A percentile compares a stretch with the other conserved stretches of the same genome.
phyloP scores from a whole-genome alignment of 106 monocot genomes.

The Platanthera guangdongensis region DNA sequence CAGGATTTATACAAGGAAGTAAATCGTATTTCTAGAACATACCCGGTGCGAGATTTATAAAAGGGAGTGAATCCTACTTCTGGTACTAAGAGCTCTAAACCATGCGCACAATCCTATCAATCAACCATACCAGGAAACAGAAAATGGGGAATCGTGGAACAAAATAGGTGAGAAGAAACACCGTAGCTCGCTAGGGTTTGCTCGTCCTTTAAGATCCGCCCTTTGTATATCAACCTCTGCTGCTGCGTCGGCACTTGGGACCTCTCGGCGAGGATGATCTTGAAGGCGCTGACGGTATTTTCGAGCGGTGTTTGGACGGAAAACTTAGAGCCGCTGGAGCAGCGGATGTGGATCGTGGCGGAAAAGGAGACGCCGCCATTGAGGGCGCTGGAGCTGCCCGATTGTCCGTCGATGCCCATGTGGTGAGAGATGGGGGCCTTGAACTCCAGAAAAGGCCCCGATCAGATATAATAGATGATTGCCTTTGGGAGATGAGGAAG shows the following conservation, averaged over 20 bases:
- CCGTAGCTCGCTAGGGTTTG: conserved; percentile 81
- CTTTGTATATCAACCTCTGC: conserved; percentile 83
- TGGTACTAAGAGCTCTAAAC: neutral
- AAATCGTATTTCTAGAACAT: no score
- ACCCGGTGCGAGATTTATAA: neutral
- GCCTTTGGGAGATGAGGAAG: neutral
- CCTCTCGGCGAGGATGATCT: conserved; percentile 32
- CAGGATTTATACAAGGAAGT: no score
- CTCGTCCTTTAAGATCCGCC: conserved; percentile 88
- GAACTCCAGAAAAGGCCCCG: neutral
- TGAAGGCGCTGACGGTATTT: conserved; percentile 41
- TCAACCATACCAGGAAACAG: neutral
- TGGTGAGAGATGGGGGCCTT: conserved; percentile 13
- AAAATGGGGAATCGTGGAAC: neutral
- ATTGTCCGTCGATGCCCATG: conserved; percentile 1
- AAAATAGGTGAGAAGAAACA: conserved; percentile 1
- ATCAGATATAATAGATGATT: neutral
- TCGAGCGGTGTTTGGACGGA: conserved; percentile 44
- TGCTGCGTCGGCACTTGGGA: conserved; percentile 56
- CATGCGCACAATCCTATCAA: neutral
- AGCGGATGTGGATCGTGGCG: conserved; percentile 54
- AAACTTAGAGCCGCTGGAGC: conserved; percentile 64
- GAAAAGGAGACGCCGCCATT: conserved; percentile 13
- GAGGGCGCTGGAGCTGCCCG: conserved; percentile 6
- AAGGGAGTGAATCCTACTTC: neutral